phyloP scores from a whole-genome alignment of 1,139 yeast species.

The Geotrichum cucujoidarum region DNA sequence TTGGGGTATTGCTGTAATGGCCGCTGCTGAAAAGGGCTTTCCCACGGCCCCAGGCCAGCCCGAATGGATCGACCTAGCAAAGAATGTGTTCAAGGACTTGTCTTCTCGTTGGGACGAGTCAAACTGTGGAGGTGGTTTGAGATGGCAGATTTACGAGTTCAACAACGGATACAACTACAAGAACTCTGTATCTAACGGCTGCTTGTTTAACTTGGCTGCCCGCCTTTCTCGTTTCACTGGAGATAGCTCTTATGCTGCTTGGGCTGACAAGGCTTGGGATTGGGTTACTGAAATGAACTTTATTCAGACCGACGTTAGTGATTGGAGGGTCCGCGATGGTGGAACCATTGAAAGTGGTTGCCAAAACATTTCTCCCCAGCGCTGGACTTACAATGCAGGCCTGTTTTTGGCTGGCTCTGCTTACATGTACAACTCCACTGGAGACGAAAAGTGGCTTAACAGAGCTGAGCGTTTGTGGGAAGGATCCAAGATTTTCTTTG shows the following conservation, averaged over 20 bases:
- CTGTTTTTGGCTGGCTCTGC: constrained; percentile 77
- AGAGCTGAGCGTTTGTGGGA: constrained; percentile 40
- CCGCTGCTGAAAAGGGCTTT: constrained; percentile 77
- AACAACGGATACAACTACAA: constrained; percentile 90
- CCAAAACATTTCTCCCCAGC: constrained; percentile 49
- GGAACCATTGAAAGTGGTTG: constrained; percentile 61
- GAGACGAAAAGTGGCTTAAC: constrained; percentile 59
- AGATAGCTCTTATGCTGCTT: constrained; percentile 68
- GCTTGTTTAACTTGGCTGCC: constrained; percentile 82
- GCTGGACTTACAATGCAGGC: constrained; percentile 91
- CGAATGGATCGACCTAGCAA: constrained; percentile 67
- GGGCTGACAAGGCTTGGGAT: constrained; percentile 76
- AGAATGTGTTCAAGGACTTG: constrained; percentile 87
- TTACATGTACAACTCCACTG: constrained; percentile 69
- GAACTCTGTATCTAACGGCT: constrained; percentile 86
- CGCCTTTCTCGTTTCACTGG: constrained; percentile 75
- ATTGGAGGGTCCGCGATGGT: constrained; percentile 65
- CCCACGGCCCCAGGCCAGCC: constrained; percentile 48
- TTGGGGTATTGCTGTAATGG: constrained; percentile 83
- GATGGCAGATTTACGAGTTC: constrained; percentile 97
- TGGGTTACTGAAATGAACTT: constrained; percentile 70
- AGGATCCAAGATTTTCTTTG: constrained; percentile 54
- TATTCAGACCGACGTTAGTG: constrained; percentile 42
- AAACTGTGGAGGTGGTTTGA: constrained; percentile 77
- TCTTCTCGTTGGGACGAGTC: constrained; percentile 75